Conservation (phyloP, 768 basidiomycete genomes). For the Naematelia encephala region DNA sequence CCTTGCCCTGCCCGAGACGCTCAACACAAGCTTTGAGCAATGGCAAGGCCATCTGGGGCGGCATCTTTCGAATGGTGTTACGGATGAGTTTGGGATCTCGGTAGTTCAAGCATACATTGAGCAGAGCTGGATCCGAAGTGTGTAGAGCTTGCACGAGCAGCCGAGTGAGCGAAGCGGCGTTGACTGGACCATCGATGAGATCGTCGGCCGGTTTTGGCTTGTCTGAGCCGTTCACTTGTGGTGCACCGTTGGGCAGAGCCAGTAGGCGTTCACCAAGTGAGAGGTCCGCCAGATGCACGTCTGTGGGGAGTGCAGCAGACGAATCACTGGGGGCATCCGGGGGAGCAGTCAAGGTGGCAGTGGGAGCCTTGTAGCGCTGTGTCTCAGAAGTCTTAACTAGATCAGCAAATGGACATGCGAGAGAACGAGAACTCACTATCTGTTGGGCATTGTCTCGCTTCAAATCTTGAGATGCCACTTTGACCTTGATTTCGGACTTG, state of each 20-base stretch:
- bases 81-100: slow-evolving; percentile 75
- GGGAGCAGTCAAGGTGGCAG: slow-evolving; percentile 21
- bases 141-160: slow-evolving; percentile 95
- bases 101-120: slow-evolving; percentile 67
- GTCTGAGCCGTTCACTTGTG: slow-evolving; percentile 31
- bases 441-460: slow-evolving; percentile 13
- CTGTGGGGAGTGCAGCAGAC: slow-evolving; percentile 49
- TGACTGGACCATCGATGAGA: slow-evolving; percentile 49
- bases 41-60: slow-evolving; percentile 79
- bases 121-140: slow-evolving; percentile 79
- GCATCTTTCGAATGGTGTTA: slow-evolving; percentile 80
- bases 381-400: slow-evolving; percentile 18
- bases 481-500: slow-evolving; percentile 25
- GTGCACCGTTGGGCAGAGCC: slow-evolving; percentile 59
- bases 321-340: slow-evolving; percentile 28
- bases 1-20: slow-evolving; percentile 72
- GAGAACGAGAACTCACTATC: slow-evolving; percentile 9
- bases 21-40: slow-evolving; percentile 85
- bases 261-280: slow-evolving; percentile 86
- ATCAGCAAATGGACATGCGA: neutral
- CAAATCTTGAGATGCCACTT: slow-evolving; percentile 41
- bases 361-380: slow-evolving; percentile 43
- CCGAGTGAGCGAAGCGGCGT: slow-evolving; percentile 82
- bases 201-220: slow-evolving; percentile 38
- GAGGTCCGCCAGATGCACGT: slow-evolving; percentile 82